phyloP scores from a whole-genome alignment of 306 rosid species.

The Sicyos edulis region DNA sequence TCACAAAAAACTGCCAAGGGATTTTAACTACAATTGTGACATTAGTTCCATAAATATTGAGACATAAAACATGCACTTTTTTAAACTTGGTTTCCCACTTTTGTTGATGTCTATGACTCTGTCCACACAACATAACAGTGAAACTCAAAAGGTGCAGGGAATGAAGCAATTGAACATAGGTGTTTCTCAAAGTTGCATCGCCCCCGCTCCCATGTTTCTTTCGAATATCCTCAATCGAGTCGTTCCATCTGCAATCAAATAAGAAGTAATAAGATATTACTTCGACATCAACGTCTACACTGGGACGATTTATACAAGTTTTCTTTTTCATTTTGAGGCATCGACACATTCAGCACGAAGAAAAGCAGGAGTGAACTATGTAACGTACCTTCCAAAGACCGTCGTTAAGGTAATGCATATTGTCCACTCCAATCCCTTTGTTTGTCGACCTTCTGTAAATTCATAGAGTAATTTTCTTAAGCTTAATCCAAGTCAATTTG shows the following conservation, averaged over 20 bases:
- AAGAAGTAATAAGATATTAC: neutral
- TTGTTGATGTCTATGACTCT: too few species aligned
- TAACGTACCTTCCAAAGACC: conserved; percentile 94
- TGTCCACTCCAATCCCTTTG: conserved; percentile 97
- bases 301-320: neutral
- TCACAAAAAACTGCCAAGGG: too few species aligned
- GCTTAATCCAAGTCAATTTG: too few species aligned
- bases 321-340: neutral
- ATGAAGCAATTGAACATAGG: neutral
- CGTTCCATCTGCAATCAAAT: conserved; percentile 56
- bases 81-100: neutral
- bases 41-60: too few species aligned
- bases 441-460: conserved; percentile 68
- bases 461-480: neutral
- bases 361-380: conserved; percentile 8
- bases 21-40: too few species aligned
- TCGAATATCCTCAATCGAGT: conserved; percentile 48
- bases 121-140: conserved; percentile 10
- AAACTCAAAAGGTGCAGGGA: neutral
- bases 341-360: neutral
- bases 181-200: neutral
- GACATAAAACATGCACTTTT: neutral
- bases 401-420: conserved; percentile 95
- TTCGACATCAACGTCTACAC: neutral
- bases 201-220: neutral